Evolutionary conservation across 1,284 basidiomycete genomes (phyloP).

Genomic region (Rhodofomes roseus): DNA sequence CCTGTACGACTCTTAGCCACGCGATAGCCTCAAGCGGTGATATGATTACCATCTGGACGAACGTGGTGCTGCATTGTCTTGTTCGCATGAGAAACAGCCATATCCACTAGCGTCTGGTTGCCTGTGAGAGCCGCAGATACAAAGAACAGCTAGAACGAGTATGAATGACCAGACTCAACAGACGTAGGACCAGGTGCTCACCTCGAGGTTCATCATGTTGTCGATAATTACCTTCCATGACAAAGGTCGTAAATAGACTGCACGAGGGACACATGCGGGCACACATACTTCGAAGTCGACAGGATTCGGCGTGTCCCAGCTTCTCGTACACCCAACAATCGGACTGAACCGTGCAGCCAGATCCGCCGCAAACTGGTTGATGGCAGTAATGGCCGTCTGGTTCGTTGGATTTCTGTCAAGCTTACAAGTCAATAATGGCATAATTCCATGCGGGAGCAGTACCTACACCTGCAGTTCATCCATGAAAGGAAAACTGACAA

Average conservation of each 20-base stretch:
- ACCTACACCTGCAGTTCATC: slow-evolving; percentile 31
- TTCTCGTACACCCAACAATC: slow-evolving; percentile 43
- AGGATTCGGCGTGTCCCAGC: slow-evolving; percentile 56
- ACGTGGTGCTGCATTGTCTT: slow-evolving; percentile 67
- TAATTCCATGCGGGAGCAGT: neutral
- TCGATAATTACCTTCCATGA: slow-evolving; percentile 59
- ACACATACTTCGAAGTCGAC: slow-evolving; percentile 46
- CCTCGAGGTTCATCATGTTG: slow-evolving; percentile 76
- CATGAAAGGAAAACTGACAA: slow-evolving; percentile 63
- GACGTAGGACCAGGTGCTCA: slow-evolving; percentile 10
- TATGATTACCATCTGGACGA: slow-evolving; percentile 50
- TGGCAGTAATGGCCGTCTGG: slow-evolving; percentile 31
- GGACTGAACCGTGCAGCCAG: slow-evolving; percentile 39
- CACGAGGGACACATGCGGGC: neutral
- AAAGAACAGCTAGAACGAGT: slow-evolving; percentile 42
- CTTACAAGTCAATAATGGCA: neutral
- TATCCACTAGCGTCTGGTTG: slow-evolving; percentile 53
- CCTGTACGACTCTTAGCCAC: slow-evolving; percentile 30
- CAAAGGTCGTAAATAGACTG: neutral
- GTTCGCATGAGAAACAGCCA: slow-evolving; percentile 61
- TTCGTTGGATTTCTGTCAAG: slow-evolving; percentile 34
- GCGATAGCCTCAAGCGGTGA: neutral
- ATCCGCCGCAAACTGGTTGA: slow-evolving; percentile 36
- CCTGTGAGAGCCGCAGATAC: slow-evolving; percentile 50
- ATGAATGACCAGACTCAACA: neutral